Evolutionary conservation across 2,329 filamentous ascomycete species (phyloP).

Genomic region (Penicillium sp.): DNA sequence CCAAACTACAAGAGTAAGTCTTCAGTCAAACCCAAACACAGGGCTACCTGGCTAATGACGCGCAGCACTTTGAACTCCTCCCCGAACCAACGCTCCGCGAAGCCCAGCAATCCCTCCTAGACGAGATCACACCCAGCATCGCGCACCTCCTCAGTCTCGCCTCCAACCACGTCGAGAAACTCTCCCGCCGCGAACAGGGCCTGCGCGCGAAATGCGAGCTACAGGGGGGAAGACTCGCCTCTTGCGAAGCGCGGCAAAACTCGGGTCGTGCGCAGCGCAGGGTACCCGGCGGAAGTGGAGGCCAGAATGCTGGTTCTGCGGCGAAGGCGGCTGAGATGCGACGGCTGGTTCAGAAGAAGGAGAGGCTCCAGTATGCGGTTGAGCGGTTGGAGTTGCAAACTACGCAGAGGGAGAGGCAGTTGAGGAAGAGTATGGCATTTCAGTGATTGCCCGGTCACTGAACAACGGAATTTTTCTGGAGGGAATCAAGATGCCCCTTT

Average conservation of each 20-base stretch:
- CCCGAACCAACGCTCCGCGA: constrained; percentile 80
- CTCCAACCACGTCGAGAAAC: constrained; percentile 80
- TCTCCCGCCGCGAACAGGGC: constrained; percentile 80
- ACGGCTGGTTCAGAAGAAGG: constrained; percentile 78
- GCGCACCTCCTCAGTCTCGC: constrained; percentile 77
- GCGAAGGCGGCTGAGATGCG: constrained; percentile 64
- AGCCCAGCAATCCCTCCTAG: constrained; percentile 82
- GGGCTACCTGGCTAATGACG: not conserved
- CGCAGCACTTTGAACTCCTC: constrained; percentile 88
- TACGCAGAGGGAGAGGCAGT: constrained; percentile 73
- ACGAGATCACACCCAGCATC: constrained; percentile 89
- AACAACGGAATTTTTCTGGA: not conserved
- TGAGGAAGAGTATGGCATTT: constrained; percentile 74
- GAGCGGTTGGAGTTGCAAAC: constrained; percentile 85
- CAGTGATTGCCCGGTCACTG: constrained; percentile 29
- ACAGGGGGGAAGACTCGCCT: constrained; percentile 72
- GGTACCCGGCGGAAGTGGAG: constrained; percentile 27
- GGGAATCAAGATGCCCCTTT: not conserved
- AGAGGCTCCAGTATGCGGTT: constrained; percentile 83
- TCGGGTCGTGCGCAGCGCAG: constrained; percentile 27
- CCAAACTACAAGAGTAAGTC: constrained; percentile 64
- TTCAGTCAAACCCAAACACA: not conserved
- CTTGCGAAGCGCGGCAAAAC: constrained; percentile 41
- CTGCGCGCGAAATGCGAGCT: constrained; percentile 82
- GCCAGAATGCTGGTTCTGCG: constrained; percentile 29